These are phyloP conservation scores for Pichia californica DNA, from an alignment of 805 yeast species.

Conservation along the genomic window DNA sequence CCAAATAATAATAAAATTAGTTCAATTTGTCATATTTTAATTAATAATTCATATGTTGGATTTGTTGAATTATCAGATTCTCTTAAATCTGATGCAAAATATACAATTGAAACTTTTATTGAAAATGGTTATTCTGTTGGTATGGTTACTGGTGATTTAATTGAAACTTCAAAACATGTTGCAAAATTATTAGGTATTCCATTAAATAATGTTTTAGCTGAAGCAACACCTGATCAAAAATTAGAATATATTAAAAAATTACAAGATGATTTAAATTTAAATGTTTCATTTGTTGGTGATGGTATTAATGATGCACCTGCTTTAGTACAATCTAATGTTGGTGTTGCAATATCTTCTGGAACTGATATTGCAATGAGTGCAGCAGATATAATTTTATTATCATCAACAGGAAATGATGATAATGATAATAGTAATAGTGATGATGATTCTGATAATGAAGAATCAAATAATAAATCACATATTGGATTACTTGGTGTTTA, in stretches of 20 bases:
- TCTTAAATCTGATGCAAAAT: constrained; percentile 57
- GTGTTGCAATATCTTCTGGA: constrained; percentile 87
- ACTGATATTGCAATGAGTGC: constrained; percentile 95
- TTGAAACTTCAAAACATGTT: constrained; percentile 52
- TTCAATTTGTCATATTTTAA: constrained; percentile 35
- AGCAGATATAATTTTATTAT: constrained; percentile 83
- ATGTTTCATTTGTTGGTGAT: constrained; percentile 90
- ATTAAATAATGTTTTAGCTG: constrained; percentile 58
- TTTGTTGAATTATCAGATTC: constrained; percentile 61
- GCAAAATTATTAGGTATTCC: constrained; percentile 67
- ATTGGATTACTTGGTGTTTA: constrained; percentile 36
- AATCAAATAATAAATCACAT: constrained; percentile 4
- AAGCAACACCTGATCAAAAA: constrained; percentile 72
- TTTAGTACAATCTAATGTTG: constrained; percentile 77
- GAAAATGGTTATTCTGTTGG: constrained; percentile 56
- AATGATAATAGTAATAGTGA: background rate
- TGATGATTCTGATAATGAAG: background rate
- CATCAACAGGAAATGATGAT: constrained; percentile 25
- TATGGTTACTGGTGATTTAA: constrained; percentile 86
- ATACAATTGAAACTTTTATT: constrained; percentile 50
- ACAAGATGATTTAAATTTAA: constrained; percentile 34
- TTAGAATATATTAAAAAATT: constrained; percentile 56
- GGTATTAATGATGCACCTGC: constrained; percentile 99
- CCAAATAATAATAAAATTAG: constrained; percentile 12
- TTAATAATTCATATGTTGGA: constrained; percentile 58